A percentile compares a stretch with the other conserved stretches of the same genome.
These are phyloP conservation scores for Leishmania major DNA, from an alignment of 208 protist species.

Conservation along the genomic window DNA sequence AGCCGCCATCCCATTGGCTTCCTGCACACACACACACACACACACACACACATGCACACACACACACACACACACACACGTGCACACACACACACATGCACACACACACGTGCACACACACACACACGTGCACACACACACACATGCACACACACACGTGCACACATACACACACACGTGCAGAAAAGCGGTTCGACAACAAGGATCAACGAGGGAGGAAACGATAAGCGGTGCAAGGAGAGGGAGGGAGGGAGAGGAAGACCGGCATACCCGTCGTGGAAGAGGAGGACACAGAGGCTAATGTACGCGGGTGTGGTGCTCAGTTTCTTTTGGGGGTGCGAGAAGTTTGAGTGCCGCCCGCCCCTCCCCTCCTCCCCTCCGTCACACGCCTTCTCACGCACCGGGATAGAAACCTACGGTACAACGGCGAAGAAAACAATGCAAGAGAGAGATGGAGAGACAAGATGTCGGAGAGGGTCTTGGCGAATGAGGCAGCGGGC, in stretches of 20 bases:
- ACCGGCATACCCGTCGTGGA: not conserved
- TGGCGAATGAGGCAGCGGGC: too few relatives aligned
- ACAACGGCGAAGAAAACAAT: not conserved
- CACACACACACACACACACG: too few relatives aligned
- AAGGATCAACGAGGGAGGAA: not conserved
- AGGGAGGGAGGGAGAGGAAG: not conserved
- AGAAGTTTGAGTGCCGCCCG: not conserved
- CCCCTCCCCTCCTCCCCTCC: not conserved
- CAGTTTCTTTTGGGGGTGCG: not conserved
- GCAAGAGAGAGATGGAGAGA: constrained; percentile 1
- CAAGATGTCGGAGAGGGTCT: too few relatives aligned
- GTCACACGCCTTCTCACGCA: not conserved
- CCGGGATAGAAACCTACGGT: not conserved
- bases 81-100: too few relatives aligned
- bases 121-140: too few relatives aligned
- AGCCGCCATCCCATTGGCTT: not conserved
- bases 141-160: too few relatives aligned
- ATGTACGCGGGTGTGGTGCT: not conserved
- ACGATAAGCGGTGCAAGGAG: not conserved
- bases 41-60: too few relatives aligned
- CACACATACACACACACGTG: too few relatives aligned
- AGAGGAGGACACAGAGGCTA: not conserved
- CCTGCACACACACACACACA: not conserved
- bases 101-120: too few relatives aligned
- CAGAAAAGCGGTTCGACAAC: not conserved